Conservation (phyloP, 2,329 filamentous ascomycete genomes). For the Aspergillus chevalieri region DNA sequence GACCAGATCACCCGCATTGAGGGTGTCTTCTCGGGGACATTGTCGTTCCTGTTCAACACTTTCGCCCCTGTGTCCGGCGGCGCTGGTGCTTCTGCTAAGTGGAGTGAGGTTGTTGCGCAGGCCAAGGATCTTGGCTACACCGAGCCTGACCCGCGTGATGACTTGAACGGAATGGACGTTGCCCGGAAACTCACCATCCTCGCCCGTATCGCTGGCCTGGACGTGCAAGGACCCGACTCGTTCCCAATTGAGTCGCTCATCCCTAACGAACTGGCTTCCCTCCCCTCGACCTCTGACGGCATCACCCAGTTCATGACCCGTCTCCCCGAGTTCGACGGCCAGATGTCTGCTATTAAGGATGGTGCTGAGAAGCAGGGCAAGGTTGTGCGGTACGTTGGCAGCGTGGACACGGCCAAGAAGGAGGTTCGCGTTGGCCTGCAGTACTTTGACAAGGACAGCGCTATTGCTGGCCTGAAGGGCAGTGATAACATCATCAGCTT, state of each 20-base stretch:
- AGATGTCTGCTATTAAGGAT: conserved; percentile 85
- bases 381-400: conserved; percentile 89
- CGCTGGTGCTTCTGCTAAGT: conserved; percentile 60
- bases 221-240: conserved; percentile 73
- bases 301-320: conserved; percentile 81
- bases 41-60: conserved; percentile 97
- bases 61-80: conserved; percentile 69
- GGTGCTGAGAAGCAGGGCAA: conserved; percentile 81
- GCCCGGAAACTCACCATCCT: conserved; percentile 96
- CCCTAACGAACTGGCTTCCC: conserved; percentile 74
- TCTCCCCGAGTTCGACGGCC: conserved; percentile 74
- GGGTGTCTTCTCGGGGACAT: conserved; percentile 94
- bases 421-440: conserved; percentile 87
- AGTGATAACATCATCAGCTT: conserved; percentile 99
- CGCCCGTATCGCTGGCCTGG: conserved; percentile 74
- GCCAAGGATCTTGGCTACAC: conserved; percentile 92
- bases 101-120: conserved; percentile 85
- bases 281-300: conserved; percentile 47
- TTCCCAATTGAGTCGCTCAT: conserved; percentile 95
- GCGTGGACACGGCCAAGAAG: conserved; percentile 75
- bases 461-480: conserved; percentile 90
- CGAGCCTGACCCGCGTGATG: conserved; percentile 79
- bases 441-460: conserved; percentile 78
- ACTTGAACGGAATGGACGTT: conserved; percentile 81
- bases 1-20: conserved; percentile 89